A percentile compares a stretch with the other conserved stretches of the same genome.
phyloP scores from a whole-genome alignment of 2,329 filamentous ascomycete species.

The Penicillium sp. region DNA sequence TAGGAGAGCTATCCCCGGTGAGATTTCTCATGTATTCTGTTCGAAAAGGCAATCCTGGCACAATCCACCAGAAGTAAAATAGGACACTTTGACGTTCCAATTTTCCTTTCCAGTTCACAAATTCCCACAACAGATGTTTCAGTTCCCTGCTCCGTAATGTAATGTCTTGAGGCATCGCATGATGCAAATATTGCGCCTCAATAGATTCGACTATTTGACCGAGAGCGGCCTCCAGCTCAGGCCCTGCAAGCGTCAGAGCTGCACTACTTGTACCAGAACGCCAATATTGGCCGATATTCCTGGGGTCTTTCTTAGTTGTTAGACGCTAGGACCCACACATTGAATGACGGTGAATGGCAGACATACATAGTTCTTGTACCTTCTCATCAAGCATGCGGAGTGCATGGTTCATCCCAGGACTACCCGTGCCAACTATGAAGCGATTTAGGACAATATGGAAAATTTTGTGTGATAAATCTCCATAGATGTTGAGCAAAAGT shows the following conservation, averaged over 20 bases:
- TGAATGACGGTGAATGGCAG: background rate
- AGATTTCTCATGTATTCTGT: constrained; percentile 6
- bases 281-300: constrained; percentile 17
- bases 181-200: background rate
- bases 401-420: background rate
- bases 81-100: constrained; percentile 19
- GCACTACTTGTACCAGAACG: constrained; percentile 20
- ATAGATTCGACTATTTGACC: background rate
- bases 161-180: background rate
- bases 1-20: background rate
- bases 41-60: background rate
- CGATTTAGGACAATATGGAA: background rate
- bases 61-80: constrained; percentile 16
- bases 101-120: constrained; percentile 17
- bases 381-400: constrained; percentile 1
- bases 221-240: background rate
- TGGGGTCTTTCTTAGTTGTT: constrained; percentile 7
- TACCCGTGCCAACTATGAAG: constrained; percentile 4
- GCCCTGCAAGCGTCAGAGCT: background rate
- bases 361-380: constrained; percentile 12
- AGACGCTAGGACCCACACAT: background rate
- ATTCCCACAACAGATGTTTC: constrained; percentile 6
- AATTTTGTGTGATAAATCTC: background rate
- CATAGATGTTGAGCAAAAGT: background rate
- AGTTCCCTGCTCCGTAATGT: constrained; percentile 2